A percentile compares a stretch with the other conserved stretches of the same genome.
Evolutionary conservation across 176 grass and related monocot species (phyloP).

Genomic region (Oryza glaberrima): DNA sequence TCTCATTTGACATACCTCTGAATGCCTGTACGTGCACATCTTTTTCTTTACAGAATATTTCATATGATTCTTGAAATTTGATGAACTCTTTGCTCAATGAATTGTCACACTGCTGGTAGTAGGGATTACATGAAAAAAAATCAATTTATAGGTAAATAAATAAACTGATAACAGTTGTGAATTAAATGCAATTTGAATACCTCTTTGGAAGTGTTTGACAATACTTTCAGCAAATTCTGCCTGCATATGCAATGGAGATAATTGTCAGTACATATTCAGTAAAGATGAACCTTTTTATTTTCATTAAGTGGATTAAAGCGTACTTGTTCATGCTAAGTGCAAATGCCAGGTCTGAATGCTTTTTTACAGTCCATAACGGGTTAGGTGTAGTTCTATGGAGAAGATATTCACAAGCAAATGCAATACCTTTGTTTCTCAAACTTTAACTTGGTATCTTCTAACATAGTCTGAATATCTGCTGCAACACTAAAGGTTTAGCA

Average conservation of each 20-base stretch:
- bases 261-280: background rate
- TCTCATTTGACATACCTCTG: slow-evolving; percentile 60
- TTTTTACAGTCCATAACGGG: slow-evolving; percentile 1
- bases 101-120: slow-evolving; percentile 67
- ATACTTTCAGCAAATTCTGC: slow-evolving; percentile 72
- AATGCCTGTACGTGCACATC: slow-evolving; percentile 65
- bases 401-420: background rate
- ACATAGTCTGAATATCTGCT: slow-evolving; percentile 61
- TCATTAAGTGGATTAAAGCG: background rate
- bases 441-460: slow-evolving; percentile 73
- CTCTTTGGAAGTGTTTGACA: slow-evolving; percentile 84
- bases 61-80: slow-evolving; percentile 83
- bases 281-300: background rate
- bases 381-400: background rate
- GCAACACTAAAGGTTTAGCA: slow-evolving; percentile 54
- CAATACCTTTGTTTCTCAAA: slow-evolving; percentile 80
- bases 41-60: slow-evolving; percentile 76
- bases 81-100: slow-evolving; percentile 77
- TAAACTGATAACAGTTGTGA: background rate
- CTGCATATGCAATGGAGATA: slow-evolving; percentile 47
- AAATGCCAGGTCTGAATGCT: background rate
- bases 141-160: slow-evolving; percentile 2
- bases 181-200: slow-evolving; percentile 39
- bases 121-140: slow-evolving; percentile 30
- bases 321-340: background rate